phyloP scores from a whole-genome alignment of 345 rosid species.

The rapeseed (Brassica napus) region DNA sequence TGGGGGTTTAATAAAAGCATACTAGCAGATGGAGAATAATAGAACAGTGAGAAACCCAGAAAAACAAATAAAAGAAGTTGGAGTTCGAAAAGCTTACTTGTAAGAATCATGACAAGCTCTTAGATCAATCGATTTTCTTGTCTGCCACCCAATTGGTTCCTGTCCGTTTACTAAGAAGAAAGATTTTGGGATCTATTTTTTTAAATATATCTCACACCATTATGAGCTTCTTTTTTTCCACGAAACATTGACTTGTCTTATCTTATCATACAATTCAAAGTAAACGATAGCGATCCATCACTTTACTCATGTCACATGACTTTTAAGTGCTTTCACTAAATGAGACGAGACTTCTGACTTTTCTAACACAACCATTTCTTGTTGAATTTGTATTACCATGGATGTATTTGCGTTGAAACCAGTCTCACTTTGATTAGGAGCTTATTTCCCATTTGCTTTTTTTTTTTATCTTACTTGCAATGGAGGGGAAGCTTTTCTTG shows the following conservation, averaged over 20 bases:
- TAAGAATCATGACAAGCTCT: slow-evolving; percentile 18
- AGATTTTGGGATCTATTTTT: not conserved
- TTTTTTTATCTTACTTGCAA: not conserved
- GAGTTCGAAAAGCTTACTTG: not conserved
- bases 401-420: not conserved
- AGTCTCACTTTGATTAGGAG: not conserved
- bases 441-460: not conserved
- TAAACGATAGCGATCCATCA: not conserved
- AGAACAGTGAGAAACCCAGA: not conserved
- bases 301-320: not conserved
- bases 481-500: not conserved
- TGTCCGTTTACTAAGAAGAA: slow-evolving; percentile 7
- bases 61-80: not conserved
- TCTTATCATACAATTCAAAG: not conserved
- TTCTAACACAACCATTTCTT: not conserved
- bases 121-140: slow-evolving; percentile 2
- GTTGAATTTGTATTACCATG: not conserved
- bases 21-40: not conserved
- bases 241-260: not conserved
- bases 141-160: not conserved
- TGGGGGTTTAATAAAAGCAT: not conserved
- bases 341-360: not conserved
- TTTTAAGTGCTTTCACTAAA: not conserved
- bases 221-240: not conserved
- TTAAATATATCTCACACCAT: not conserved